These are phyloP conservation scores for Umbilicus rupestris DNA, from an alignment of 164 flowering plant species.

Conservation along the genomic window DNA sequence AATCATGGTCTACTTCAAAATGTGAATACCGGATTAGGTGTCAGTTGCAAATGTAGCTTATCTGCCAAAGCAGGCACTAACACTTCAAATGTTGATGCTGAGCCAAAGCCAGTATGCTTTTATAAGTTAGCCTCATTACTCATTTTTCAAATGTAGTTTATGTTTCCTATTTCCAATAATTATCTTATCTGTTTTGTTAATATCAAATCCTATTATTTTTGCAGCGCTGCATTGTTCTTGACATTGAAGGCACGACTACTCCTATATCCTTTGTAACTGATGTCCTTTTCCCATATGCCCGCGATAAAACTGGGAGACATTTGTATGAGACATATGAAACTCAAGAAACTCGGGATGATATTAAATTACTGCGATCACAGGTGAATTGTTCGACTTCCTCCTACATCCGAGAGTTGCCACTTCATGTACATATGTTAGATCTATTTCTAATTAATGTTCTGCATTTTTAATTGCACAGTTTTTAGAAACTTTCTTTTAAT, in stretches of 20 bases:
- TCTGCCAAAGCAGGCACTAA: conserved; percentile 26
- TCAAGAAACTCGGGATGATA: conserved; percentile 85
- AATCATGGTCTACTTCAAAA: conserved; percentile 50
- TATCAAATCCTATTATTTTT: conserved; percentile 14
- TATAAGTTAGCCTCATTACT: too few relatives aligned
- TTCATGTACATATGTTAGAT: too few relatives aligned
- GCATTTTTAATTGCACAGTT: too few relatives aligned
- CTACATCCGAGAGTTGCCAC: background rate
- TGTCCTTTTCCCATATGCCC: conserved; percentile 95
- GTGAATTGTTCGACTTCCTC: conserved; percentile 18
- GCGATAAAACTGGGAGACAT: conserved; percentile 76
- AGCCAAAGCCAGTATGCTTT: too few relatives aligned
- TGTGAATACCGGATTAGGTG: conserved; percentile 5
- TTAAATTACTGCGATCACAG: conserved; percentile 61
- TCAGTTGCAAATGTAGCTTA: too few relatives aligned
- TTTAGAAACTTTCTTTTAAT: background rate
- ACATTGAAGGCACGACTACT: conserved; percentile 96
- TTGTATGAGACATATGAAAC: conserved; percentile 61
- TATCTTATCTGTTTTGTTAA: too few relatives aligned
- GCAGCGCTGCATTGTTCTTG: conserved; percentile 93
- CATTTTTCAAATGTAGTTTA: too few relatives aligned
- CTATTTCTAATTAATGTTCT: too few relatives aligned
- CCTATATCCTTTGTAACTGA: conserved; percentile 92
- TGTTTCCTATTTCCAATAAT: too few relatives aligned
- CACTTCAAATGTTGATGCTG: background rate